phyloP scores from a whole-genome alignment of 164 flowering plant species.

The Magnolia officinalis region DNA sequence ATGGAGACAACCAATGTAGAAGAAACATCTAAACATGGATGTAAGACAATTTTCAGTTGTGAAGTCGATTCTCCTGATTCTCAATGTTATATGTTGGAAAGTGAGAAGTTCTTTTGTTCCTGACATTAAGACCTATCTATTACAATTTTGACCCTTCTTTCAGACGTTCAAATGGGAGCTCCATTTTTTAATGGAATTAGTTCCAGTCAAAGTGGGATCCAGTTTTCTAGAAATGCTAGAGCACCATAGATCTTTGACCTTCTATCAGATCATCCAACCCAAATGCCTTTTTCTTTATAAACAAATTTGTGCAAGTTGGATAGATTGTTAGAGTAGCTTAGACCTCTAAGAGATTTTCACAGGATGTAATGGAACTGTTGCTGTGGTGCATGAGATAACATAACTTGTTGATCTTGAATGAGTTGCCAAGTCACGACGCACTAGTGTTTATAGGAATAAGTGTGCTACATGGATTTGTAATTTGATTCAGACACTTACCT shows the following conservation, averaged over 20 bases:
- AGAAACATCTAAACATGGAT: background rate
- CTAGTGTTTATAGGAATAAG: background rate
- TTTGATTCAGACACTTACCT: background rate
- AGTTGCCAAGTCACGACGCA: background rate
- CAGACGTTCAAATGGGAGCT: background rate
- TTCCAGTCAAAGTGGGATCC: background rate
- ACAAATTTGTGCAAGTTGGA: no score
- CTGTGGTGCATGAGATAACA: background rate
- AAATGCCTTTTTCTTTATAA: background rate
- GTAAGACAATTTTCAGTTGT: background rate
- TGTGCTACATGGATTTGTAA: background rate
- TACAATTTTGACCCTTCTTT: background rate
- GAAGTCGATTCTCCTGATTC: background rate
- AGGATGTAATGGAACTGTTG: background rate
- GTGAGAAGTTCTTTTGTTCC: background rate
- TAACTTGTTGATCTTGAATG: background rate
- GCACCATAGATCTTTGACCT: background rate
- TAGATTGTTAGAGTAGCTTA: background rate
- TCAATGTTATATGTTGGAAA: background rate
- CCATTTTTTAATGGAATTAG: background rate
- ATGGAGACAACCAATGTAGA: background rate
- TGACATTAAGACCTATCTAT: background rate
- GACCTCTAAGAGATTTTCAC: background rate
- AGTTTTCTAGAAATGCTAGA: no score
- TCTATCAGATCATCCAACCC: background rate